A percentile compares a stretch with the other conserved stretches of the same genome.
Evolutionary conservation across 140 eudicot species (phyloP).

Genomic region (Cichorium intybus): DNA sequence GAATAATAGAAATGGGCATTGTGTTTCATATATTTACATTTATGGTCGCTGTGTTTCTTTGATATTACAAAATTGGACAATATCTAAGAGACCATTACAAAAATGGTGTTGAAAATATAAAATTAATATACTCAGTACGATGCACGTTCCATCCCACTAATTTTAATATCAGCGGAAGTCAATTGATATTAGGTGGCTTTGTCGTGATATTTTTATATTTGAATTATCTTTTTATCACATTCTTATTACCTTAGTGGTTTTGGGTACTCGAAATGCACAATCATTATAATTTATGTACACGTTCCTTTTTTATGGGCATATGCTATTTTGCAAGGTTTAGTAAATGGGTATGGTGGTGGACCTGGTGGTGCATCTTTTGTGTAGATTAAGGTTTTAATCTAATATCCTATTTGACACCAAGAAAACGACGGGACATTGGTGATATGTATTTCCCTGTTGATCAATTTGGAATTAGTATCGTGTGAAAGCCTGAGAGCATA

Average conservation of each 20-base stretch:
- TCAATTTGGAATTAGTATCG: constrained; percentile 7
- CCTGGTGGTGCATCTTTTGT: not conserved
- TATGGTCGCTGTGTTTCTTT: too few species aligned
- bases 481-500: not conserved
- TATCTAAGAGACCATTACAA: too few species aligned
- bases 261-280: not conserved
- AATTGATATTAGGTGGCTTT: not conserved
- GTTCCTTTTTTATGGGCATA: not conserved
- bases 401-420: not conserved
- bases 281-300: not conserved
- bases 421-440: not conserved
- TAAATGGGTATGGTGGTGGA: not conserved
- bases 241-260: not conserved
- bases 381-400: not conserved
- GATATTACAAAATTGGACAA: too few species aligned
- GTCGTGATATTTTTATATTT: not conserved
- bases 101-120: too few species aligned
- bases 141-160: too few species aligned
- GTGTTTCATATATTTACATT: too few species aligned
- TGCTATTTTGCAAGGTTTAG: not conserved
- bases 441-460: not conserved
- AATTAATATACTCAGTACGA: too few species aligned
- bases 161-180: too few species aligned
- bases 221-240: not conserved
- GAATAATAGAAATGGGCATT: too few species aligned